These are phyloP conservation scores for Wickerhamiella australiensis DNA, from an alignment of 805 yeast genomes.

Conservation along the genomic window DNA sequence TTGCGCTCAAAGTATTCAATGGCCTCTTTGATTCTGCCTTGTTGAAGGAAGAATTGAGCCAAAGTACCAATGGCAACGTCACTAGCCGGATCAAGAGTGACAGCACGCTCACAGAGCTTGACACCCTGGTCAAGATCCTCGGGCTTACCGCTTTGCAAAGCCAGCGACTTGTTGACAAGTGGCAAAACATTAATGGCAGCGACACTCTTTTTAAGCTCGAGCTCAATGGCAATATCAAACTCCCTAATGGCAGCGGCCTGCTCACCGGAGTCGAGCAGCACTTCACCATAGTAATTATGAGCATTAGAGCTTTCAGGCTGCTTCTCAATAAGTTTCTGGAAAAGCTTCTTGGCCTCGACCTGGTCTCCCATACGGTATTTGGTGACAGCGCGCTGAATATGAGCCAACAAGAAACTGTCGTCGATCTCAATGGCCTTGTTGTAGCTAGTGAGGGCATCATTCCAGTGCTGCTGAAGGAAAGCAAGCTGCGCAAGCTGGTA, in stretches of 20 bases:
- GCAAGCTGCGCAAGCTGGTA: conserved; percentile 91
- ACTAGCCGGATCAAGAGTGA: conserved; percentile 71
- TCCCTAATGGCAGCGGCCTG: conserved; percentile 60
- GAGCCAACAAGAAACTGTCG: conserved; percentile 66
- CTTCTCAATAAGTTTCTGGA: conserved; percentile 40
- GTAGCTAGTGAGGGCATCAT: conserved; percentile 61
- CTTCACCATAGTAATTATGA: conserved; percentile 92
- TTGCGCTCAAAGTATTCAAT: conserved; percentile 70
- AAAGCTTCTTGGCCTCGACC: conserved; percentile 49
- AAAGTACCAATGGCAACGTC: conserved; percentile 84
- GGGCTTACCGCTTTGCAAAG: conserved; percentile 26
- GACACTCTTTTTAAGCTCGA: conserved; percentile 46
- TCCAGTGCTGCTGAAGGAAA: conserved; percentile 66
- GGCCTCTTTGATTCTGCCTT: conserved; percentile 72
- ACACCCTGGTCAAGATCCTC: conserved; percentile 47
- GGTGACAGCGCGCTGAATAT: conserved; percentile 86
- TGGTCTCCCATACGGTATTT: conserved; percentile 63
- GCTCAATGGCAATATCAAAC: conserved; percentile 73
- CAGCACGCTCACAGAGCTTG: conserved; percentile 57
- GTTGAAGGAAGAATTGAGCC: conserved; percentile 82
- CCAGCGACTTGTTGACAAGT: conserved; percentile 75
- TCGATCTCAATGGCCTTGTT: conserved; percentile 63
- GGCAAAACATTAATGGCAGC: conserved; percentile 83
- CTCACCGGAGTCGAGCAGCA: conserved; percentile 71
- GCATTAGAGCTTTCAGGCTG: conserved; percentile 85